Evolutionary conservation across 495 filamentous ascomycete genomes (phyloP).

Genomic region (Sabuloglossum arenarium): DNA sequence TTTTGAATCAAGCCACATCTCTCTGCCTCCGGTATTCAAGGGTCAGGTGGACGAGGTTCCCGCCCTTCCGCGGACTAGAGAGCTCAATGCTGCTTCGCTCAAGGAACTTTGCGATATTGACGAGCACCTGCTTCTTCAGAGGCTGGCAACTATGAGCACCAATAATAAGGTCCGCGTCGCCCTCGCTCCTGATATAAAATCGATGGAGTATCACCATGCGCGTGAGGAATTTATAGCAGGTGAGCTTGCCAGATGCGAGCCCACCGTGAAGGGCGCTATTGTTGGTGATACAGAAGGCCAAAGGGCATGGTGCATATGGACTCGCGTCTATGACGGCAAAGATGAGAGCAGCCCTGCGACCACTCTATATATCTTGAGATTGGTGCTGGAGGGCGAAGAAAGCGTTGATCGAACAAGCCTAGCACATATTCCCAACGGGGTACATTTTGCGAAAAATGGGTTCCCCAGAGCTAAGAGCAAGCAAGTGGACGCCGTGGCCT

Average conservation of each 20-base stretch:
- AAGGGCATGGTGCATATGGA: constrained; percentile 66
- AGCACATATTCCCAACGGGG: neutral
- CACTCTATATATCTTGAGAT: neutral
- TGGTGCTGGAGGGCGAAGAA: neutral
- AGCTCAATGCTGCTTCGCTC: neutral
- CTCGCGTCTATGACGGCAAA: constrained; percentile 39
- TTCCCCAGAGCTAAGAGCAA: neutral
- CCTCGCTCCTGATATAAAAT: constrained; percentile 48
- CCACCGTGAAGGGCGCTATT: constrained; percentile 48
- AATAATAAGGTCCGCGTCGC: constrained; percentile 27
- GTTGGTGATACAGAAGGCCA: constrained; percentile 25
- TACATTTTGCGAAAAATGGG: neutral
- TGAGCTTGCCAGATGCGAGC: constrained; percentile 28
- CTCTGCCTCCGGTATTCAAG: constrained; percentile 27
- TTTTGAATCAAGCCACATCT: constrained; percentile 48
- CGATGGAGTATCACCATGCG: constrained; percentile 66
- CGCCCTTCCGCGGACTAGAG: constrained; percentile 26
- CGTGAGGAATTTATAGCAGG: constrained; percentile 66
- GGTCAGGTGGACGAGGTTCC: constrained; percentile 20
- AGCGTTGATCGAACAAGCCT: neutral
- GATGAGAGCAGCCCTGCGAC: constrained; percentile 3
- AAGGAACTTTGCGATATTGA: constrained; percentile 20
- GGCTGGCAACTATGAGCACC: neutral
- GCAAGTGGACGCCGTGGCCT: constrained; percentile 22
- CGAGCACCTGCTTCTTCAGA: constrained; percentile 23